These are phyloP conservation scores for Nothophoma quercina DNA, from an alignment of 2,329 filamentous ascomycete species.

Conservation along the genomic window DNA sequence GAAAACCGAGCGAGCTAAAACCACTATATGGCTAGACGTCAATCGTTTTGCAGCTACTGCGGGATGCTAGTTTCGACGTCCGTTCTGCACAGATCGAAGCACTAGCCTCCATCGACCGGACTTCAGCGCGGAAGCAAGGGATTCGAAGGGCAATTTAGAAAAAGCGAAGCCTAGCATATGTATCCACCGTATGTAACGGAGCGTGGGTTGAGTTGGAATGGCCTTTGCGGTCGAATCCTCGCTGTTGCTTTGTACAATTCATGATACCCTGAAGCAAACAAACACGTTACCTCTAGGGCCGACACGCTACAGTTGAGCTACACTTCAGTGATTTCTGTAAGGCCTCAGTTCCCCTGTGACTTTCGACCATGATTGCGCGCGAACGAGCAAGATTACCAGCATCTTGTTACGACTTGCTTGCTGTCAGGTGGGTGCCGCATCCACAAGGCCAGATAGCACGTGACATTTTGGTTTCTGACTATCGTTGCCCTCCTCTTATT, in stretches of 20 bases:
- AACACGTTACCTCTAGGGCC: too few relatives aligned
- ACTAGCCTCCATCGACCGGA: constrained; percentile 16
- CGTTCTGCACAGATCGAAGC: constrained; percentile 5
- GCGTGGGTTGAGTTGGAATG: neutral
- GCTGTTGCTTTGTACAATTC: neutral
- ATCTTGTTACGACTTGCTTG: too few relatives aligned
- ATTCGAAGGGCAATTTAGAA: neutral
- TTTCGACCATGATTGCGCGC: too few relatives aligned
- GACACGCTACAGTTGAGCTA: too few relatives aligned
- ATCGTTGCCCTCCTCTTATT: too few relatives aligned
- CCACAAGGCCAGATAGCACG: too few relatives aligned
- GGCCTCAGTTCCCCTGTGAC: too few relatives aligned
- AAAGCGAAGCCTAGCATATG: neutral
- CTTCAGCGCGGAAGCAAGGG: constrained; percentile 27
- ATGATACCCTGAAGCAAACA: too few relatives aligned
- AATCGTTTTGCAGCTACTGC: constrained; percentile 9
- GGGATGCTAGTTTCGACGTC: constrained; percentile 33
- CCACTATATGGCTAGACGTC: constrained; percentile 16
- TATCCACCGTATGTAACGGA: neutral
- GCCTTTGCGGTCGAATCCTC: neutral
- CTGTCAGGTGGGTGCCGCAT: too few relatives aligned
- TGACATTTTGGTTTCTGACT: too few relatives aligned
- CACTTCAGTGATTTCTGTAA: too few relatives aligned
- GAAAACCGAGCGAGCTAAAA: constrained; percentile 28
- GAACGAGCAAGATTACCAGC: too few relatives aligned